Conservation (phyloP, 805 yeast genomes). For the Starmerella sirachaensis region DNA sequence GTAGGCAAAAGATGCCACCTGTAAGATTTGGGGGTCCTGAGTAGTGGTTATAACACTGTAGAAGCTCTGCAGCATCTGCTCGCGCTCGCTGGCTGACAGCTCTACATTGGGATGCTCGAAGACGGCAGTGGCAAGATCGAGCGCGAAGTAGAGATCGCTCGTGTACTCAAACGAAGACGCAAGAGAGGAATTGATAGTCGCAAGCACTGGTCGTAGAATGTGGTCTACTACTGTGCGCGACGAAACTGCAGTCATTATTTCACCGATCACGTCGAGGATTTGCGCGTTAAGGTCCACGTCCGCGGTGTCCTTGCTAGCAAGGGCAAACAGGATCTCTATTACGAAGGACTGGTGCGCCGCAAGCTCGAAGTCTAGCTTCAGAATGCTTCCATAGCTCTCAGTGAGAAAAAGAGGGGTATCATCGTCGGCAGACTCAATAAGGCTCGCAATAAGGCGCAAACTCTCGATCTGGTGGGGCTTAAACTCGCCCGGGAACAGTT, state of each 20-base stretch:
- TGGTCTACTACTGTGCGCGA: conserved; percentile 11
- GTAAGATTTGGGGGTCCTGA: conserved; percentile 66
- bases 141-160: conserved; percentile 45
- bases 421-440: conserved; percentile 56
- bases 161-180: conserved; percentile 36
- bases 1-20: conserved; percentile 64
- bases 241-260: conserved; percentile 35
- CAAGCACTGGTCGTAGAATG: conserved; percentile 18
- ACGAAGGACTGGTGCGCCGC: conserved; percentile 29
- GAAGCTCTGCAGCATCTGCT: conserved; percentile 29
- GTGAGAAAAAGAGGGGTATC: conserved; percentile 66
- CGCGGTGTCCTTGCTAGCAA: conserved; percentile 62
- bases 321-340: conserved; percentile 45
- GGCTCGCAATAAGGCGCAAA: conserved; percentile 32
- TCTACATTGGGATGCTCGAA: conserved; percentile 23
- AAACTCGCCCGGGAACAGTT: conserved; percentile 18
- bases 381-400: conserved; percentile 52
- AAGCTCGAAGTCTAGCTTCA: conserved; percentile 36
- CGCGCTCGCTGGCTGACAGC: conserved; percentile 19
- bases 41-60: conserved; percentile 38
- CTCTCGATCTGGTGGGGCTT: conserved; percentile 23
- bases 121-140: conserved; percentile 35
- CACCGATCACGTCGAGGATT: conserved; percentile 55
- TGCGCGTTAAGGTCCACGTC: conserved; percentile 59
- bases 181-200: conserved; percentile 9